Conservation (phyloP, 306 rosid genomes). For the Sicyos edulis region DNA sequence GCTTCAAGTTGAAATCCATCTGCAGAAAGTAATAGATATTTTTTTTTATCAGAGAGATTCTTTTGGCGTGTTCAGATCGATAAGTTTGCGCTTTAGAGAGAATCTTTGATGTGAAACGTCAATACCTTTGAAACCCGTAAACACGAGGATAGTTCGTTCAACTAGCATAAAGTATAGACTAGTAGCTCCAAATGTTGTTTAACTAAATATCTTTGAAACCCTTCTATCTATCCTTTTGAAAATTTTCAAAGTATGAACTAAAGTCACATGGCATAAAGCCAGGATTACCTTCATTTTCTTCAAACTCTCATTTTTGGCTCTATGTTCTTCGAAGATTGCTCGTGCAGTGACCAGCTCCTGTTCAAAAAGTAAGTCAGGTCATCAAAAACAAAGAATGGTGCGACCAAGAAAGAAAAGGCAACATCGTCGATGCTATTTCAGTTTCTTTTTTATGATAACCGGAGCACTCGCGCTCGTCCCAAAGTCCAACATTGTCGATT, state of each 20-base stretch:
- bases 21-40: conserved; percentile 25
- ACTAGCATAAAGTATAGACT: too few relatives aligned
- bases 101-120: neutral
- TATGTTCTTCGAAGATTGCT: conserved; percentile 46
- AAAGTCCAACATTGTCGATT: too few relatives aligned
- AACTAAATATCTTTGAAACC: neutral
- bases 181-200: too few relatives aligned
- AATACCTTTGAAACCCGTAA: neutral
- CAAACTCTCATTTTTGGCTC: conserved; percentile 54
- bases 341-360: conserved; percentile 57
- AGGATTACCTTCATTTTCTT: conserved; percentile 69
- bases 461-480: too few relatives aligned
- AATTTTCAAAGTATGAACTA: neutral
- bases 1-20: conserved; percentile 48
- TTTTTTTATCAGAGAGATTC: too few relatives aligned
- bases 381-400: neutral
- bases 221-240: neutral
- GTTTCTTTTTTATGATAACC: too few relatives aligned
- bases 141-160: too few relatives aligned
- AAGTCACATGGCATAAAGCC: neutral
- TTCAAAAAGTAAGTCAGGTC: conserved; percentile 16
- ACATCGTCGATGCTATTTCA: too few relatives aligned
- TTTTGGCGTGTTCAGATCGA: neutral
- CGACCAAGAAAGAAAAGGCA: neutral
- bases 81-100: neutral